Percentiles rank a stretch among this genome's conserved stretches.
Conservation (phyloP, 129 eudicot genomes). For the Centrapalus pauciflorus region DNA sequence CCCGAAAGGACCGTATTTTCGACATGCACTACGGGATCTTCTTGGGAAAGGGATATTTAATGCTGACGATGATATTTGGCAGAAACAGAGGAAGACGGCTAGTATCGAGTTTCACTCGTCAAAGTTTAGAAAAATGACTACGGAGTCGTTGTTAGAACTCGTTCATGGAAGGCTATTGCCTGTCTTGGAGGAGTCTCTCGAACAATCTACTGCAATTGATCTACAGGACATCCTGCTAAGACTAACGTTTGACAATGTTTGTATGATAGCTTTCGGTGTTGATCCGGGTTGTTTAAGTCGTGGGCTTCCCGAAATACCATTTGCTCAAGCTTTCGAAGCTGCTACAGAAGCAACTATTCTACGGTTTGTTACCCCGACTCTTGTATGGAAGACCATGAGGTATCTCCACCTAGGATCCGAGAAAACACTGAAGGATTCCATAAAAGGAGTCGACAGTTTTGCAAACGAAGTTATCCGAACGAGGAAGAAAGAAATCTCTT, state of each 20-base stretch:
- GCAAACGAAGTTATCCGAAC: slow-evolving; percentile 78
- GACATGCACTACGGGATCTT: slow-evolving; percentile 56
- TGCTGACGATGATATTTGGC: slow-evolving; percentile 85
- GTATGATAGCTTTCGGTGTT: slow-evolving; percentile 96
- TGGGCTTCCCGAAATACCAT: slow-evolving; percentile 77
- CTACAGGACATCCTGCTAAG: slow-evolving; percentile 77
- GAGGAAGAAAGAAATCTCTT: slow-evolving; percentile 64
- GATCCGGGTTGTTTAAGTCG: slow-evolving; percentile 90
- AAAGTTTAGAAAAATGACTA: slow-evolving; percentile 67
- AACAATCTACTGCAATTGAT: slow-evolving; percentile 39
- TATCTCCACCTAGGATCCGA: slow-evolving; percentile 52
- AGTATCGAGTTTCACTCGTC: slow-evolving; percentile 94
- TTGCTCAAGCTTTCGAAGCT: slow-evolving; percentile 81
- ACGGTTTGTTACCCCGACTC: slow-evolving; percentile 82
- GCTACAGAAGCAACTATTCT: slow-evolving; percentile 83
- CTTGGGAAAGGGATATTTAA: slow-evolving; percentile 82
- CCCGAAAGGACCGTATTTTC: slow-evolving; percentile 83
- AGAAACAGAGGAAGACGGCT: slow-evolving; percentile 81
- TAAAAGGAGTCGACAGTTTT: slow-evolving; percentile 66
- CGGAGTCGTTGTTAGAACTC: slow-evolving; percentile 63
- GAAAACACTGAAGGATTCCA: slow-evolving; percentile 54
- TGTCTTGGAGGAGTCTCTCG: slow-evolving; percentile 54
- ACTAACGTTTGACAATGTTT: slow-evolving; percentile 87
- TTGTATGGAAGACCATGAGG: slow-evolving; percentile 80
- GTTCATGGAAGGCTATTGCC: slow-evolving; percentile 69